phyloP scores from a whole-genome alignment of 345 rosid genomes.

The Atalantia buxifolia region DNA sequence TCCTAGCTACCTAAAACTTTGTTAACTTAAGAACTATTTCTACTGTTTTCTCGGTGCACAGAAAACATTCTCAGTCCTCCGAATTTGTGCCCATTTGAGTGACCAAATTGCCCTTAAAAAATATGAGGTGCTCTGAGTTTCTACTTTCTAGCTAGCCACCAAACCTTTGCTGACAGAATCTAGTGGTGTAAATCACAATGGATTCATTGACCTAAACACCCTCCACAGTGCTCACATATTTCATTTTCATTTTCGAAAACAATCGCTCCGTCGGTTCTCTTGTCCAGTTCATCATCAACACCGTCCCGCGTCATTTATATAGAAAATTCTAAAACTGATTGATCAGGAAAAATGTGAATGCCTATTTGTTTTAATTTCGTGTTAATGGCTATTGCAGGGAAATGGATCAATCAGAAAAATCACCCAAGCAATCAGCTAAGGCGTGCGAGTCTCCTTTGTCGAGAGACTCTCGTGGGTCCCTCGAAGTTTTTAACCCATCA shows the following conservation, averaged over 20 bases:
- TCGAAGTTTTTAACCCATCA: constrained; percentile 83
- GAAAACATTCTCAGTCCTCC: background rate
- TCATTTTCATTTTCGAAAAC: background rate
- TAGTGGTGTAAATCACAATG: background rate
- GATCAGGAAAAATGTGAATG: background rate
- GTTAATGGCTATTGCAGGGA: constrained; percentile 8
- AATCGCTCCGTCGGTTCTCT: background rate
- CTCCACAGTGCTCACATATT: background rate
- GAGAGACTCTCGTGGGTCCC: constrained; percentile 77
- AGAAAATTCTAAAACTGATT: constrained; percentile 5
- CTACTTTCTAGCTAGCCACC: background rate
- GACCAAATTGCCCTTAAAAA: background rate
- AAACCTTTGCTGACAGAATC: background rate
- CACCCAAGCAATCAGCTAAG: constrained; percentile 37
- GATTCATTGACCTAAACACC: background rate
- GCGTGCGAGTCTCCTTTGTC: constrained; percentile 31
- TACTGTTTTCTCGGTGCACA: background rate
- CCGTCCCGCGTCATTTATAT: constrained; percentile 5
- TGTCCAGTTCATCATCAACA: constrained; percentile 11
- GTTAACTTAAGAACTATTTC: background rate
- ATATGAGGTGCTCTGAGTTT: background rate
- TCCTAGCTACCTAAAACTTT: background rate
- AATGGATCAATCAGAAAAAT: constrained; percentile 50
- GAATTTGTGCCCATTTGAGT: background rate
- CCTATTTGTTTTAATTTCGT: no score